These are phyloP conservation scores for Cladorrhinum sp. DNA, from an alignment of 2,329 filamentous ascomycete genomes.

Conservation along the genomic window DNA sequence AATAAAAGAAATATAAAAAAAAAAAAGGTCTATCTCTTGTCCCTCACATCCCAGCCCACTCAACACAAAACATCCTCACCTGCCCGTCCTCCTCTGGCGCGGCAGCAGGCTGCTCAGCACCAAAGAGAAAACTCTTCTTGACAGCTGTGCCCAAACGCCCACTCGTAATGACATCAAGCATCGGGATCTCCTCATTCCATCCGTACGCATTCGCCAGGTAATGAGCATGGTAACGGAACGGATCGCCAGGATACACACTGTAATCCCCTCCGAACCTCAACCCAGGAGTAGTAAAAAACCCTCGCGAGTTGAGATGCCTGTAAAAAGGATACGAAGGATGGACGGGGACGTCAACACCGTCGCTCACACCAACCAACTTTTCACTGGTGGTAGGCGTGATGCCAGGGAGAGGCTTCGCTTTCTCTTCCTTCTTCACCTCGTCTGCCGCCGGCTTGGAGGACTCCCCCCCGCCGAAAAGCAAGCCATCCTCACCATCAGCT, in stretches of 20 bases:
- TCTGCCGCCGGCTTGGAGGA: background rate
- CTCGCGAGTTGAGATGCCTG: conserved; percentile 70
- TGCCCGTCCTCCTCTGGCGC: conserved; percentile 34
- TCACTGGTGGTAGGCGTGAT: conserved; percentile 42
- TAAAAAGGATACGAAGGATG: conserved; percentile 68
- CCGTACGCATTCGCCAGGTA: conserved; percentile 79
- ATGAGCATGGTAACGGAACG: conserved; percentile 91
- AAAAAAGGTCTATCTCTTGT: background rate
- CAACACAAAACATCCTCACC: conserved; percentile 76
- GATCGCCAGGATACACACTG: conserved; percentile 92
- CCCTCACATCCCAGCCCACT: conserved; percentile 87
- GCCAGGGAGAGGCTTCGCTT: conserved; percentile 28
- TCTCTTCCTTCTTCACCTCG: background rate
- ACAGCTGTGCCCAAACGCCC: conserved; percentile 89
- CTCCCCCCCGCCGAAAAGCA: conserved; percentile 16
- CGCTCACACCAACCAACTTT: conserved; percentile 25
- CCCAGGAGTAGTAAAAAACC: conserved; percentile 87
- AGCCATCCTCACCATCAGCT: conserved; percentile 10
- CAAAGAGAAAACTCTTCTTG: conserved; percentile 91
- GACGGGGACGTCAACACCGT: conserved; percentile 33
- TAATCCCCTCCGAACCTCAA: conserved; percentile 93
- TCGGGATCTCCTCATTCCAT: conserved; percentile 84
- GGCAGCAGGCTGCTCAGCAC: conserved; percentile 54
- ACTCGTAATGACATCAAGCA: conserved; percentile 81
- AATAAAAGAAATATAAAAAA: background rate